Percentiles rank a stretch among this genome's conserved stretches.
Evolutionary conservation across 371 early-diverging fungal genomes (phyloP).

Genomic region (Mycotypha africana): DNA sequence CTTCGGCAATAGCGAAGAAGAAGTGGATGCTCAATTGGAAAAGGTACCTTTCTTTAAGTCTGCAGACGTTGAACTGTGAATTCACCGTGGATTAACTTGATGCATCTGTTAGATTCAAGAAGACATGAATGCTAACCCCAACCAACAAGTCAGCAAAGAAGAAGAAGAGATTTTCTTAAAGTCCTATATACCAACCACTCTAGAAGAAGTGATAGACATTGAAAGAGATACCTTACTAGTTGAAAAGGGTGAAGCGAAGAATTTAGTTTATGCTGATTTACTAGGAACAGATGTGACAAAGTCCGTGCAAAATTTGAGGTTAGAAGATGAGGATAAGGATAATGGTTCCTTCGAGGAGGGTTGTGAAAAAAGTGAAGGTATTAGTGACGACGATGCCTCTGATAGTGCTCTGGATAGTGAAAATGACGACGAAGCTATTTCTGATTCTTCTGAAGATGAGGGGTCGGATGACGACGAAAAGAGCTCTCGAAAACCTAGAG

Average conservation of each 20-base stretch:
- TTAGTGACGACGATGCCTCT: slow-evolving; percentile 32
- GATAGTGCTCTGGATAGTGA: slow-evolving; percentile 39
- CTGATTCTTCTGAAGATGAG: slow-evolving; percentile 24
- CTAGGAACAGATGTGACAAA: slow-evolving; percentile 24
- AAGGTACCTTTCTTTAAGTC: too few species aligned
- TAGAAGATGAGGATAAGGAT: too few species aligned
- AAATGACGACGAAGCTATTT: slow-evolving; percentile 22
- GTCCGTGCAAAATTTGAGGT: slow-evolving; percentile 9
- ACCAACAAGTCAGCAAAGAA: slow-evolving; percentile 36
- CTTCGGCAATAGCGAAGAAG: slow-evolving; percentile 56
- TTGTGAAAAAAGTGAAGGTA: too few species aligned
- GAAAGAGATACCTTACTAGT: slow-evolving; percentile 80
- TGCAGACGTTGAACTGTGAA: too few species aligned
- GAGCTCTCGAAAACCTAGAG: slow-evolving; percentile 30
- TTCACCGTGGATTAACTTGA: too few species aligned
- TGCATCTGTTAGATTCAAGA: slow-evolving; percentile 29
- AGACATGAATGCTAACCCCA: slow-evolving; percentile 27
- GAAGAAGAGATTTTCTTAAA: slow-evolving; percentile 92
- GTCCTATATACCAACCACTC: slow-evolving; percentile 87
- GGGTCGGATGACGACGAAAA: slow-evolving; percentile 36
- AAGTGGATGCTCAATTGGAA: slow-evolving; percentile 64
- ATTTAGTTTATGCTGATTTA: slow-evolving; percentile 46
- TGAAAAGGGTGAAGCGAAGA: slow-evolving; percentile 67
- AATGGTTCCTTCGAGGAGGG: too few species aligned
- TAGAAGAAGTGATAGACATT: slow-evolving; percentile 88